These are phyloP conservation scores for Sideroxylon spinosum DNA, from an alignment of 179 eudicot genomes.

Conservation along the genomic window DNA sequence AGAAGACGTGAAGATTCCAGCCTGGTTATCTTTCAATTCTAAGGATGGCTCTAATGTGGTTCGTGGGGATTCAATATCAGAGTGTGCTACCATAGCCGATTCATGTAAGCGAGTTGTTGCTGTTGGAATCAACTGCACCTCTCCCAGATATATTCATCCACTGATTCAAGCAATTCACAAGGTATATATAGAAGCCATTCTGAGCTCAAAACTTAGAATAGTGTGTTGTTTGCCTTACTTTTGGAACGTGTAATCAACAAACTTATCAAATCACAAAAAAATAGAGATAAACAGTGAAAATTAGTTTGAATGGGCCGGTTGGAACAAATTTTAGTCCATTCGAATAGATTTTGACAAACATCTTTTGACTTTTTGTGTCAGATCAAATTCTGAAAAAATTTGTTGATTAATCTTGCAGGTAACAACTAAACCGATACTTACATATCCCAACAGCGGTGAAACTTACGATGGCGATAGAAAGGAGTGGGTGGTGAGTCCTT, in stretches of 20 bases:
- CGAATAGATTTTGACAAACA: too few species aligned
- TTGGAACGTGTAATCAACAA: too few species aligned
- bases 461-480: conserved; percentile 57
- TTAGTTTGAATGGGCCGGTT: too few species aligned
- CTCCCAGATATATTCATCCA: conserved; percentile 67
- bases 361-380: too few species aligned
- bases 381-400: too few species aligned
- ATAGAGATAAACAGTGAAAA: too few species aligned
- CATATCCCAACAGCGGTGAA: conserved; percentile 94
- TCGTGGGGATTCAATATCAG: conserved; percentile 67
- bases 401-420: conserved; percentile 37
- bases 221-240: too few species aligned
- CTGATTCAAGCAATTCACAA: conserved; percentile 52
- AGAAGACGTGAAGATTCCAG: conserved; percentile 60
- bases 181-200: too few species aligned
- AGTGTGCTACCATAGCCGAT: conserved; percentile 71
- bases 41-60: conserved; percentile 83
- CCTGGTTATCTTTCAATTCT: conserved; percentile 79
- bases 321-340: too few species aligned
- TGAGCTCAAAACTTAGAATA: too few species aligned
- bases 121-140: conserved; percentile 86
- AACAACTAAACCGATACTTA: conserved; percentile 56
- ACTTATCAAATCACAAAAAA: too few species aligned
- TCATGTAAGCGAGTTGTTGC: conserved; percentile 62
- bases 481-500: conserved; percentile 79